Percentiles rank a stretch among this genome's conserved stretches.
Conservation (phyloP, 768 basidiomycete genomes). For the Cytidiella melzeri region DNA sequence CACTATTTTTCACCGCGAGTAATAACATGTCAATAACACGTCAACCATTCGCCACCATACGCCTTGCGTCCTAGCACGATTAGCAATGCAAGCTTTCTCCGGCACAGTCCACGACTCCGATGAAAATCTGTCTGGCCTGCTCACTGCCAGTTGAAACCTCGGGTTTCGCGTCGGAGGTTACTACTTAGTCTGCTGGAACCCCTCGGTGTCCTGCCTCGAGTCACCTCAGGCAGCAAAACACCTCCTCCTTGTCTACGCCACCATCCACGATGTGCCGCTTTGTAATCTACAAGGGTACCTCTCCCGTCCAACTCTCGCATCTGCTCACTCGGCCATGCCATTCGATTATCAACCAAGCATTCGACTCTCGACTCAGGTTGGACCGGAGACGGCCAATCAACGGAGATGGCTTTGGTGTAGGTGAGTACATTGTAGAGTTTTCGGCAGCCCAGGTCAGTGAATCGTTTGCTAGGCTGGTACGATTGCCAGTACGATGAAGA, state of each 20-base stretch:
- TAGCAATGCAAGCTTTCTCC: too few species aligned
- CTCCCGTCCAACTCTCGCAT: constrained; percentile 88
- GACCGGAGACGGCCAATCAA: constrained; percentile 84
- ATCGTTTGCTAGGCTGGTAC: constrained; percentile 71
- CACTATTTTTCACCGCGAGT: too few species aligned
- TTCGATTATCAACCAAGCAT: constrained; percentile 96
- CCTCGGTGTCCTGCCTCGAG: too few species aligned
- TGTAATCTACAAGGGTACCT: constrained; percentile 93
- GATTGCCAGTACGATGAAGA: constrained; percentile 82
- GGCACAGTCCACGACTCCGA: too few species aligned
- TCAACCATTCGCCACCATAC: not conserved
- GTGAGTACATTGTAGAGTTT: constrained; percentile 34
- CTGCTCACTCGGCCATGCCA: constrained; percentile 92
- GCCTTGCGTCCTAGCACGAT: too few species aligned
- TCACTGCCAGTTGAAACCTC: too few species aligned
- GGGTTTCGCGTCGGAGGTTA: too few species aligned
- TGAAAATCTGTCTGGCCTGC: too few species aligned
- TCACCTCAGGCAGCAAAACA: too few species aligned
- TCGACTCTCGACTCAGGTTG: constrained; percentile 84
- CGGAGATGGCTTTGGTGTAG: constrained; percentile 95
- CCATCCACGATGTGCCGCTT: constrained; percentile 67
- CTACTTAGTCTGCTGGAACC: too few species aligned
- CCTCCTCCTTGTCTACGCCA: not conserved
- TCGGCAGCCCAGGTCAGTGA: not conserved
- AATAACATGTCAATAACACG: not conserved